phyloP scores from a whole-genome alignment of 495 filamentous ascomycete species.

The Baudoinia panamericana region DNA sequence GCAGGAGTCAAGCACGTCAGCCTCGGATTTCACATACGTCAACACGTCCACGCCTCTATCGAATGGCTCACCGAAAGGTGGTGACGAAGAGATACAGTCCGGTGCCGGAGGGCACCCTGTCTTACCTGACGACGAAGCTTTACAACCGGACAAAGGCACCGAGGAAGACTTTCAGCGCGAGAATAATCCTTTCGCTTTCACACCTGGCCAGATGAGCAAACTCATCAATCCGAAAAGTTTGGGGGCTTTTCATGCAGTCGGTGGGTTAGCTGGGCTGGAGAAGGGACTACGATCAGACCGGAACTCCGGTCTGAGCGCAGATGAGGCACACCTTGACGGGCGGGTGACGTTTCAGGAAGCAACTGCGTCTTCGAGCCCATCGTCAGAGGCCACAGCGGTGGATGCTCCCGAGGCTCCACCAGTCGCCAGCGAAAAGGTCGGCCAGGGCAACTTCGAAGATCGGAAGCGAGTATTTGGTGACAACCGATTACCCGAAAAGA shows the following conservation, averaged over 20 bases:
- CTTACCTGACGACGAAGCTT: conserved; percentile 43
- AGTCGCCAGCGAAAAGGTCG: neutral
- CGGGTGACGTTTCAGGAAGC: conserved; percentile 62
- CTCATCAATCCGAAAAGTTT: conserved; percentile 71
- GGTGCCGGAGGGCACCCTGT: conserved; percentile 21
- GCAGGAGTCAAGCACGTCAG: conserved; percentile 36
- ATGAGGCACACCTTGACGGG: conserved; percentile 54
- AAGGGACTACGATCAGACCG: conserved; percentile 62
- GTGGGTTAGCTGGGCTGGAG: conserved; percentile 62
- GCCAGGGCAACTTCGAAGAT: conserved; percentile 39
- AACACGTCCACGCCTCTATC: conserved; percentile 26
- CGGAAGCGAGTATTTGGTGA: conserved; percentile 54
- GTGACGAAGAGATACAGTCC: conserved; percentile 2
- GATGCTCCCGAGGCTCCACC: conserved; percentile 2
- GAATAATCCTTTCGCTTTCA: conserved; percentile 71
- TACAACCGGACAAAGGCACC: conserved; percentile 55
- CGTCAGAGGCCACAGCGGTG: conserved; percentile 12
- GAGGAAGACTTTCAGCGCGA: conserved; percentile 60
- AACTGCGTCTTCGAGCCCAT: conserved; percentile 15
- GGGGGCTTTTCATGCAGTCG: conserved; percentile 62
- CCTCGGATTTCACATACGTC: conserved; percentile 36
- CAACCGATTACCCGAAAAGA: conserved; percentile 59
- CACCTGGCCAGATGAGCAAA: conserved; percentile 68
- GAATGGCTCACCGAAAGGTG: conserved; percentile 28
- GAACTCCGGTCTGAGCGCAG: conserved; percentile 55